phyloP scores from a whole-genome alignment of 2,329 filamentous ascomycete species.

The Amauroascus niger region DNA sequence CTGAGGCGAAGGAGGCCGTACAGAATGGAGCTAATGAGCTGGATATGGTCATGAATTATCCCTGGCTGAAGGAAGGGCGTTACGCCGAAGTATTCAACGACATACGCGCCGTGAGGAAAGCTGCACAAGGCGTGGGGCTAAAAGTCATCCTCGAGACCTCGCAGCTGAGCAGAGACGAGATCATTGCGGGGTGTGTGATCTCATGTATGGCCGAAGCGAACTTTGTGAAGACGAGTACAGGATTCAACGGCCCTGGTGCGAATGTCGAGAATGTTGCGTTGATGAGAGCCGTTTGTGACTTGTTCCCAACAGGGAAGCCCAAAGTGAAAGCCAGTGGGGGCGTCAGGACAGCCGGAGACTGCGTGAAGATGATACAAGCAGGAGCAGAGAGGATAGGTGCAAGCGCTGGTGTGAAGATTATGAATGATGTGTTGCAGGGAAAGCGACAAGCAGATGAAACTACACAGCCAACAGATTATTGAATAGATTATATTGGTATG shows the following conservation, averaged over 20 bases:
- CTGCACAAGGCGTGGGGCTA: conserved; percentile 32
- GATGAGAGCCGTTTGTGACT: conserved; percentile 44
- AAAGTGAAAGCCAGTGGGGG: conserved; percentile 52
- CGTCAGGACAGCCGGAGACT: conserved; percentile 43
- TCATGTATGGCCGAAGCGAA: conserved; percentile 46
- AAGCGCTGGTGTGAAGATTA: conserved; percentile 48
- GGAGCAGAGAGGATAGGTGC: conserved; percentile 50
- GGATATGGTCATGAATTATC: conserved; percentile 51
- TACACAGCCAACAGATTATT: conserved; percentile 12
- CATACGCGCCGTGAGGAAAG: conserved; percentile 43
- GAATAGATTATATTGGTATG: not conserved
- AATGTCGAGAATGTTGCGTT: conserved; percentile 44
- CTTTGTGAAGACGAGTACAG: conserved; percentile 53
- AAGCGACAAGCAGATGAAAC: conserved; percentile 14
- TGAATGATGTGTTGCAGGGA: conserved; percentile 34
- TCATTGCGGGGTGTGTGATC: conserved; percentile 46
- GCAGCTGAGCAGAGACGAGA: conserved; percentile 40
- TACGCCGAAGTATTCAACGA: conserved; percentile 46
- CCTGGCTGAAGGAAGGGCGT: conserved; percentile 36
- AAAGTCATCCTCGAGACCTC: conserved; percentile 54
- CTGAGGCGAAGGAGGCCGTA: conserved; percentile 43
- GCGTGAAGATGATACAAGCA: conserved; percentile 46
- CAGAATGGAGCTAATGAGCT: conserved; percentile 46
- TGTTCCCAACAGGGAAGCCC: conserved; percentile 32
- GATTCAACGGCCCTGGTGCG: conserved; percentile 49